A percentile compares a stretch with the other conserved stretches of the same genome.
Evolutionary conservation across 2,329 filamentous ascomycete species (phyloP).

Genomic region (Pyrenochaeta sp.): DNA sequence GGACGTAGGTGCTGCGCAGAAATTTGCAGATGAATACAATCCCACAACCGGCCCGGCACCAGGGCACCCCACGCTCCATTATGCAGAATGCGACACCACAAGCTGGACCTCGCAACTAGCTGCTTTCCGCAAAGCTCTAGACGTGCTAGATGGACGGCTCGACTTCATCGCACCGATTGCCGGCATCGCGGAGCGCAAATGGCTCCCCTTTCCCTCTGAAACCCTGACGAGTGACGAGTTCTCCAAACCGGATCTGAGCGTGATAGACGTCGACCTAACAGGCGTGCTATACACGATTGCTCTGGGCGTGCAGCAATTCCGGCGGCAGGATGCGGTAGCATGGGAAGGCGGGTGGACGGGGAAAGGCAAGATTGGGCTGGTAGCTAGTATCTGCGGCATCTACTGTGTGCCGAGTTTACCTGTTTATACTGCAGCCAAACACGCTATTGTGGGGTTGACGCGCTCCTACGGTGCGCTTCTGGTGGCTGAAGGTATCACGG

Average conservation of each 20-base stretch:
- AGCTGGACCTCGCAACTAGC: constrained; percentile 49
- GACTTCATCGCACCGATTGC: constrained; percentile 54
- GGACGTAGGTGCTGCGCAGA: constrained; percentile 35
- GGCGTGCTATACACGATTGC: constrained; percentile 55
- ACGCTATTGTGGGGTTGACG: constrained; percentile 51
- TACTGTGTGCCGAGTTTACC: constrained; percentile 54
- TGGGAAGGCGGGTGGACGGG: constrained; percentile 29
- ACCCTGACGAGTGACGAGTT: constrained; percentile 35
- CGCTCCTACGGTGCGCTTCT: constrained; percentile 54
- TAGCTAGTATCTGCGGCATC: constrained; percentile 55
- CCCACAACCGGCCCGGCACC: background rate
- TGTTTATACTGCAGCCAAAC: constrained; percentile 55
- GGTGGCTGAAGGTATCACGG: constrained; percentile 49
- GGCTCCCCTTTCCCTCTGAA: constrained; percentile 34
- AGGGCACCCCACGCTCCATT: constrained; percentile 21
- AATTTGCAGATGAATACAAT: constrained; percentile 32
- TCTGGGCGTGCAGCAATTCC: constrained; percentile 56
- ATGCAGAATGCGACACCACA: constrained; percentile 42
- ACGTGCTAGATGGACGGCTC: constrained; percentile 46
- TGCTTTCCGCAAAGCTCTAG: constrained; percentile 48
- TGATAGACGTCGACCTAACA: constrained; percentile 53
- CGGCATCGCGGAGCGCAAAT: constrained; percentile 52
- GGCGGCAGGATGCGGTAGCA: constrained; percentile 46
- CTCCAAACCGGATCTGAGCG: constrained; percentile 49
- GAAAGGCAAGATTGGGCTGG: constrained; percentile 48